Conservation (phyloP, 192 early-diverging fungal genomes). For the Backusella parvicylindrica region DNA sequence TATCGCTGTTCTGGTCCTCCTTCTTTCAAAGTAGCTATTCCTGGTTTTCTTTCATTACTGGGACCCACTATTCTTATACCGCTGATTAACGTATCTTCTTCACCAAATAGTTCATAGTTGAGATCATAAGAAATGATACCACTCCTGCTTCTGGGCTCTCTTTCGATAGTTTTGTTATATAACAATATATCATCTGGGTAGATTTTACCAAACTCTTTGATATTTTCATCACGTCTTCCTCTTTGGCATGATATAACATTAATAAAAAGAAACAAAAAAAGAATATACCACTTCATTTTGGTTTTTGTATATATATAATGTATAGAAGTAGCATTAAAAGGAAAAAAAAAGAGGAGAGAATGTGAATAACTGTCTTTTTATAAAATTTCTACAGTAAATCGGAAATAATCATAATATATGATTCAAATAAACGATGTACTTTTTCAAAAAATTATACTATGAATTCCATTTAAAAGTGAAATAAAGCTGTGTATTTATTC, state of each 20-base stretch:
- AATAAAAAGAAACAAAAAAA: not conserved
- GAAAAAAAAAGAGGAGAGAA: not conserved
- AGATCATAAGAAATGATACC: not conserved
- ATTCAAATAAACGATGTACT: not conserved
- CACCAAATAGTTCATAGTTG: not conserved
- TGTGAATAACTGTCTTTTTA: not conserved
- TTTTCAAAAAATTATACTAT: not conserved
- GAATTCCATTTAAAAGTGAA: not conserved
- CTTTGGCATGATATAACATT: not conserved
- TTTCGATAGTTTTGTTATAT: not conserved
- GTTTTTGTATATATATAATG: not conserved
- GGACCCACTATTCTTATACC: not conserved
- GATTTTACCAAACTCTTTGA: not conserved
- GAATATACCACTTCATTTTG: not conserved
- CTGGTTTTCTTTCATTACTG: not conserved
- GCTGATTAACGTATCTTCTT: not conserved
- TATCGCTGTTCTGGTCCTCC: not conserved
- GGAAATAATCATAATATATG: not conserved
- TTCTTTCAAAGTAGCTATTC: not conserved
- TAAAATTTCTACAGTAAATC: not conserved
- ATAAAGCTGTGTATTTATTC: not conserved
- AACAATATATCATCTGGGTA: not conserved
- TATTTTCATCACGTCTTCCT: not conserved
- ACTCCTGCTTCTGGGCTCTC: not conserved
- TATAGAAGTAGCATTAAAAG: not conserved